Conservation (phyloP, 202 grass and related monocot species). For the Digitaria exilis region DNA sequence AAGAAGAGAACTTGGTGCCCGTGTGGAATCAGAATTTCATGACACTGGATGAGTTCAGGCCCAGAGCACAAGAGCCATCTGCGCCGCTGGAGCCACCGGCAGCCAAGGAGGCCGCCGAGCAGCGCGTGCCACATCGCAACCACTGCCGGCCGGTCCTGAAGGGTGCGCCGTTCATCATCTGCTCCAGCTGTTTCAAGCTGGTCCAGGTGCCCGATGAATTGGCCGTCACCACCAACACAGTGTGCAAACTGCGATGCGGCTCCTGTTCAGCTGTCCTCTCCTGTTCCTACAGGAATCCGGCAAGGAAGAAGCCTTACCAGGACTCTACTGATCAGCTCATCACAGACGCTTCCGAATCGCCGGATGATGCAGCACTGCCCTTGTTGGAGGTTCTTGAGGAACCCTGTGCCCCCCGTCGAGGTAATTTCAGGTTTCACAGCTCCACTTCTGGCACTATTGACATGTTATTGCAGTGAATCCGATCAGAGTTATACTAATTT, state of each 20-base stretch:
- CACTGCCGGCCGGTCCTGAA: conserved; percentile 75
- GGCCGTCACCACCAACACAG: conserved; percentile 39
- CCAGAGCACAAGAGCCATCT: background rate
- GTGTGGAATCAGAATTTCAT: too few relatives aligned
- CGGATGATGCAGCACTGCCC: too few relatives aligned
- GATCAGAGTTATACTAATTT: too few relatives aligned
- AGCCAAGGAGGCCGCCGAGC: conserved; percentile 12
- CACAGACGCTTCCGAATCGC: too few relatives aligned
- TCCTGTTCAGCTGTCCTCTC: conserved; percentile 62
- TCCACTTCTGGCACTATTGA: too few relatives aligned
- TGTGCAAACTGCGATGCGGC: conserved; percentile 72
- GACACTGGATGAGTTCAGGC: conserved; percentile 61
- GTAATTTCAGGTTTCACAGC: too few relatives aligned
- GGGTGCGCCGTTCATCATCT: conserved; percentile 88
- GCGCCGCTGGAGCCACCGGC: background rate
- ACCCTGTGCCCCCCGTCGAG: too few relatives aligned
- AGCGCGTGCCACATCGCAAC: conserved; percentile 37
- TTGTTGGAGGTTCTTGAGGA: too few relatives aligned
- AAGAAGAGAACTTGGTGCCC: too few relatives aligned
- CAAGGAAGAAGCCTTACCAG: conserved; percentile 30
- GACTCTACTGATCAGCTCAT: background rate
- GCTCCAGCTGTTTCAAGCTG: conserved; percentile 70
- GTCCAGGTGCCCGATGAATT: conserved; percentile 73
- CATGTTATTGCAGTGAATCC: too few relatives aligned
- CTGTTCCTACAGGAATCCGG: conserved; percentile 65